A percentile compares a stretch with the other conserved stretches of the same genome.
phyloP scores from a whole-genome alignment of 106 monocot genomes.

The Phalaenopsis aphrodite region DNA sequence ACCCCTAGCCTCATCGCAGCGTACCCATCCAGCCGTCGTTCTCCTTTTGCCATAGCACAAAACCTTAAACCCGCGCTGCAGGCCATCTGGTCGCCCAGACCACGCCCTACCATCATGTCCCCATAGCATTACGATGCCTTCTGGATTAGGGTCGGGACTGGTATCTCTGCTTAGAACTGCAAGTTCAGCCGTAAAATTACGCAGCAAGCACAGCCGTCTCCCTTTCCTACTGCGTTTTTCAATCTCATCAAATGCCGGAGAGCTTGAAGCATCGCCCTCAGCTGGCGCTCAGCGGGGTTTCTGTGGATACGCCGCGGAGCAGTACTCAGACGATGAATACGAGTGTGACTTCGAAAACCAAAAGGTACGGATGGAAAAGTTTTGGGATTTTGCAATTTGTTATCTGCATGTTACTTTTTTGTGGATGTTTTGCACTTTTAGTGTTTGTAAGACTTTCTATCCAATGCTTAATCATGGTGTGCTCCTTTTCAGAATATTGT shows the following conservation, averaged over 20 bases:
- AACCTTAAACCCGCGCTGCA: background rate
- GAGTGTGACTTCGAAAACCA: constrained; percentile 90
- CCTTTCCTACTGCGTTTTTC: constrained; percentile 6
- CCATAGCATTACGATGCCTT: constrained; percentile 18
- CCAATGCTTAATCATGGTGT: background rate
- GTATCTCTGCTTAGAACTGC: constrained; percentile 7
- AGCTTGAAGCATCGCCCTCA: background rate
- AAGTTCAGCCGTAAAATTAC: background rate
- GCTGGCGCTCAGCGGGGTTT: constrained; percentile 17
- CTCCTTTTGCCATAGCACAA: background rate
- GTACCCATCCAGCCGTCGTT: too few species aligned
- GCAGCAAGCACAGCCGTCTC: background rate
- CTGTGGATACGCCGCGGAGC: constrained; percentile 69
- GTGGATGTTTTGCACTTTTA: background rate
- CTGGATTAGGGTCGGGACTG: constrained; percentile 5
- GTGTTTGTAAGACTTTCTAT: background rate
- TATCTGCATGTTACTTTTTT: background rate
- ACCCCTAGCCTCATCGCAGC: too few species aligned
- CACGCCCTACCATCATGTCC: background rate
- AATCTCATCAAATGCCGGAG: constrained; percentile 11
- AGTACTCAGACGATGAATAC: constrained; percentile 99
- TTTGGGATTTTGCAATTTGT: background rate
- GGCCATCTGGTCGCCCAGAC: background rate
- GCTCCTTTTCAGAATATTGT: background rate
- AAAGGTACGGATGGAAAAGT: constrained; percentile 29